These are phyloP conservation scores for Coemansia sp. DNA, from an alignment of 192 early-diverging fungal species.

Conservation along the genomic window DNA sequence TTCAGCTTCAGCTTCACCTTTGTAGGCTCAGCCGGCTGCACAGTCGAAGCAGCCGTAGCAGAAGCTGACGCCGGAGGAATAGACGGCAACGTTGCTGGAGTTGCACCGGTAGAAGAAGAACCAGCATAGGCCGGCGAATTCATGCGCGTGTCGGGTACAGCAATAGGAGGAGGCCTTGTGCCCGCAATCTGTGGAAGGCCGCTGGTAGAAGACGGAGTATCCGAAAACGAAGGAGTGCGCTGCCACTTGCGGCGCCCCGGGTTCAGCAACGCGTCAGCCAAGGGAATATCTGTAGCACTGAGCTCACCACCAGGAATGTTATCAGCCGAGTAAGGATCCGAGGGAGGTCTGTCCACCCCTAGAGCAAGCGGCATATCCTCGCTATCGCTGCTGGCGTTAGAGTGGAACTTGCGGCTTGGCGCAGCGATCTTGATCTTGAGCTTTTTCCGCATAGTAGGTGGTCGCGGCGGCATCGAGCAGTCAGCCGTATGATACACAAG, in stretches of 20 bases:
- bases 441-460: conserved; percentile 18
- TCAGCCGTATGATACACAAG: conserved; percentile 42
- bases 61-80: conserved; percentile 13
- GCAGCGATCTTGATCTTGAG: conserved; percentile 42
- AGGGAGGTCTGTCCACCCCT: background rate
- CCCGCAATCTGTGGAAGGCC: conserved; percentile 26
- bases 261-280: conserved; percentile 5
- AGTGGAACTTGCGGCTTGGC: conserved; percentile 3
- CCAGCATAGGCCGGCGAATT: conserved; percentile 22
- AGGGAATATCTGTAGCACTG: background rate
- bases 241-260: conserved; percentile 7
- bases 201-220: background rate
- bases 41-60: conserved; percentile 13
- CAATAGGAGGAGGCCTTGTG: conserved; percentile 27
- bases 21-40: conserved; percentile 11
- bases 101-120: background rate
- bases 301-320: conserved; percentile 5
- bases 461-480: conserved; percentile 29
- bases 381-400: conserved; percentile 35
- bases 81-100: too few species aligned
- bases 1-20: conserved; percentile 47
- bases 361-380: conserved; percentile 44
- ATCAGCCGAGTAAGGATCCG: background rate
- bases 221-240: conserved; percentile 2
- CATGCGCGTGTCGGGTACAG: conserved; percentile 11